Conservation (phyloP, 306 rosid genomes). For the Citrullus amarus region DNA sequence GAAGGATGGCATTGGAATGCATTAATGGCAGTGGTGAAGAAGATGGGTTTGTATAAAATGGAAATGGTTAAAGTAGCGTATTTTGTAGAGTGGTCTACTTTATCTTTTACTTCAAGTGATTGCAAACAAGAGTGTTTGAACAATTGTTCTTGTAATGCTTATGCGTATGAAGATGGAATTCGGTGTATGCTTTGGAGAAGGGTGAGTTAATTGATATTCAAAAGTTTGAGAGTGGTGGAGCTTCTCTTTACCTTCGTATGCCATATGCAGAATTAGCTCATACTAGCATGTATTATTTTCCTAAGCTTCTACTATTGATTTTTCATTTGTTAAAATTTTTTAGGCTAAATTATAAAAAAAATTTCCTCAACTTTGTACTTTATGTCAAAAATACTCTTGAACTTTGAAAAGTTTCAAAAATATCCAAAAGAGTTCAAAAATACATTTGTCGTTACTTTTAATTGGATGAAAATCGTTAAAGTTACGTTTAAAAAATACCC, state of each 20-base stretch:
- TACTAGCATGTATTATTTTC: background rate
- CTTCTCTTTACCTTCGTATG: background rate
- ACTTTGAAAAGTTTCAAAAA: no score
- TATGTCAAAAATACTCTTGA: no score
- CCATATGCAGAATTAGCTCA: background rate
- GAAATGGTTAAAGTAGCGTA: slow-evolving; percentile 23
- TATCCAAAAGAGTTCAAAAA: no score
- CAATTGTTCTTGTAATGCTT: background rate
- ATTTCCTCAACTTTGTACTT: no score
- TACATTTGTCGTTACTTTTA: no score
- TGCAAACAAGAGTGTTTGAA: background rate
- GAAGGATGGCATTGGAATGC: slow-evolving; percentile 19
- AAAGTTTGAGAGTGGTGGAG: background rate
- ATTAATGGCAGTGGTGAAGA: background rate
- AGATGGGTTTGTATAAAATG: slow-evolving; percentile 19
- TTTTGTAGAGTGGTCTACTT: background rate
- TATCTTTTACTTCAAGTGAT: background rate
- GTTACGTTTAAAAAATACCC: no score
- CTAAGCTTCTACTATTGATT: background rate
- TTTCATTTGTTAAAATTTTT: no score
- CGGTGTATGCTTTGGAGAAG: background rate
- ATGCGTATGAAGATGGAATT: background rate
- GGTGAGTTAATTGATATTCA: background rate
- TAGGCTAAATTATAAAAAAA: no score
- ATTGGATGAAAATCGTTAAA: no score